Evolutionary conservation across 495 filamentous ascomycete genomes (phyloP), one percentile per base, ranked within the genome.

Genomic region (Penicillium atrosanguineum): DNA sequence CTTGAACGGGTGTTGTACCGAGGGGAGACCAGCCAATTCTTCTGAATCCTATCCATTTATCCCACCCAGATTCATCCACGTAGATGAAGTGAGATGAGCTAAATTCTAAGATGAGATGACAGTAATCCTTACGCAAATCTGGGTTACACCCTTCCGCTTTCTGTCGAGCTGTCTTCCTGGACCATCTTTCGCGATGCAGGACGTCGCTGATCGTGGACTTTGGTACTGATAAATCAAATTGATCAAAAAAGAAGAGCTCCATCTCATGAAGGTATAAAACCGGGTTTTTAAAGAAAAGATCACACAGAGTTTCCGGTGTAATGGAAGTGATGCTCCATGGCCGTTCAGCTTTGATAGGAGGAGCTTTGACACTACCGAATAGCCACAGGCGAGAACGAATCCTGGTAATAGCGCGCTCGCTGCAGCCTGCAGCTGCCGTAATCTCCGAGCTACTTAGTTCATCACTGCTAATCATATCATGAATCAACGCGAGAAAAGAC

Each of bases 41-140:
- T 23, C 23, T 23, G 23, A 23, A 23, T 5, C 23, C 23, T 23
- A 23, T 23, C 23, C 23, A 5, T 5, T 23, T 23, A 23, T 23
- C 23, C 2, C 23, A 23, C 23, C 23, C 23, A 23, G 23, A 23
- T 23, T 23, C 23, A 23, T 23, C 23, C 23, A 23, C 23, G 23
- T 23, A 23, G 23, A 23, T 5, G 2, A 23, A 5, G 23, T 23
- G 25, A 11, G 5, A 39, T n/a, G 15, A 39, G 37, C 7, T 6
- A 39, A 39, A n/a, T 11, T 39, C 8, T 14, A 3, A 39, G 7
- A 39, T 19, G 1, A 31, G 7, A 31, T 31, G 7, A 31, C 28
- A 6, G 25, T 51, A 72, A 4, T 61, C 54, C 40, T 71, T 64
- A 42, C 62, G 67, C 19, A 75, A 28, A 54, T 73, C 68, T 14